Percentiles rank a stretch among this genome's conserved stretches.
These are phyloP conservation scores for Scedosporium apiospermum DNA, from an alignment of 2,329 filamentous ascomycete genomes.

Conservation along the genomic window DNA sequence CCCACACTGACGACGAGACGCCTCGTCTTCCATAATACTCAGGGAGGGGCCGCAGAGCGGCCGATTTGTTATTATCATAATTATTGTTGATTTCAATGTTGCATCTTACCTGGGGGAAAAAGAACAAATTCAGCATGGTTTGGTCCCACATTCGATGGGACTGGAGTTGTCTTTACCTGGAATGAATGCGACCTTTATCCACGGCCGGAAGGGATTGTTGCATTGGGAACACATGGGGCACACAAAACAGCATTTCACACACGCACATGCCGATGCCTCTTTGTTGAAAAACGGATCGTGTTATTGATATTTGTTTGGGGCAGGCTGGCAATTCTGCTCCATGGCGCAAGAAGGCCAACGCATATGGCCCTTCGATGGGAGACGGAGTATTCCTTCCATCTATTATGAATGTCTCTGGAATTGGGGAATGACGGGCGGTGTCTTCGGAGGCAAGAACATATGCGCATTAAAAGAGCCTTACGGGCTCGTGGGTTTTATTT, in stretches of 20 bases:
- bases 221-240: not conserved
- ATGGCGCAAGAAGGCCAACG: not conserved
- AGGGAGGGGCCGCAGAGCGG: not conserved
- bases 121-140: not conserved
- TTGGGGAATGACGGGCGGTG: slow-evolving; percentile 2
- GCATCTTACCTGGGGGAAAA: not conserved
- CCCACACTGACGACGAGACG: not conserved
- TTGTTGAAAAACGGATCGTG: not conserved
- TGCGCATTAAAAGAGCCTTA: not conserved
- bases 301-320: slow-evolving; percentile 4
- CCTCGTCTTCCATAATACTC: not conserved
- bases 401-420: slow-evolving; percentile 3
- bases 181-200: not conserved
- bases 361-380: not conserved
- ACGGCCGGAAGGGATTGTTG: not conserved
- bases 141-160: not conserved
- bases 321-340: not conserved
- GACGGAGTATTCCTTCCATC: not conserved
- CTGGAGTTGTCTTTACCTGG: not conserved
- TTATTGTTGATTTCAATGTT: not conserved
- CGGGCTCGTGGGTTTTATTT: not conserved
- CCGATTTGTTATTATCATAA: slow-evolving; percentile 1
- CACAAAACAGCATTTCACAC: not conserved
- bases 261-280: not conserved
- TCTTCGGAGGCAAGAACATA: not conserved